Conservation (phyloP, 2,329 filamentous ascomycete genomes). For the Trichophyton benhamiae region DNA sequence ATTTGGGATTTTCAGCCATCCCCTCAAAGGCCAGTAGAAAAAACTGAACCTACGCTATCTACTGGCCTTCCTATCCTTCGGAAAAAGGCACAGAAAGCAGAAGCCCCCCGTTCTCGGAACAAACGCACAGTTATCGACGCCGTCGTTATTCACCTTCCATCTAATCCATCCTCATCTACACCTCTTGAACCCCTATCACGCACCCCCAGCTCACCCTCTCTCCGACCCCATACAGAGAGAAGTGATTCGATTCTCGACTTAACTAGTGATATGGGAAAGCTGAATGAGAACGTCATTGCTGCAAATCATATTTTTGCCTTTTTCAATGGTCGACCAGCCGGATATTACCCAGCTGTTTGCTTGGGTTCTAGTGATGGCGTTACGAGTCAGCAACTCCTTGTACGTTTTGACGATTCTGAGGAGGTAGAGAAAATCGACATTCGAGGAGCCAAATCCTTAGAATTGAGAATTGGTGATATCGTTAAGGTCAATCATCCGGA, state of each 20-base stretch:
- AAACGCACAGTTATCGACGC: slow-evolving; percentile 2
- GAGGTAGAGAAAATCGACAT: slow-evolving; percentile 29
- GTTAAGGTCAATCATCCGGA: slow-evolving; percentile 36
- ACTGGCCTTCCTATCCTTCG: not conserved
- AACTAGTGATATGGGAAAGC: not conserved
- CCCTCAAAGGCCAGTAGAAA: slow-evolving; percentile 17
- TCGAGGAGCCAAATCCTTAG: slow-evolving; percentile 32
- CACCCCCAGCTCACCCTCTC: not conserved
- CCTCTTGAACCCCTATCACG: not conserved
- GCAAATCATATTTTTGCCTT: slow-evolving; percentile 46
- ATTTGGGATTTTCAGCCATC: slow-evolving; percentile 29
- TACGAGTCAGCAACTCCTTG: slow-evolving; percentile 31
- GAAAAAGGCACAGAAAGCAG: not conserved
- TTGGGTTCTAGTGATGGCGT: slow-evolving; percentile 34
- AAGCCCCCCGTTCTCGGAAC: not conserved
- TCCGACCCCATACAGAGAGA: not conserved
- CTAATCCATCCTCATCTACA: slow-evolving; percentile 8
- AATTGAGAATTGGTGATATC: slow-evolving; percentile 33
- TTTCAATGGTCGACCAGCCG: slow-evolving; percentile 44
- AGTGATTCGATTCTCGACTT: not conserved
- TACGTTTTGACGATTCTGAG: slow-evolving; percentile 35
- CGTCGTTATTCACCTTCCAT: slow-evolving; percentile 8
- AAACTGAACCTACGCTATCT: not conserved
- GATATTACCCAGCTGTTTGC: slow-evolving; percentile 51
- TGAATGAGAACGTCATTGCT: slow-evolving; percentile 18